Percentiles rank a stretch among this genome's conserved stretches.
Conservation (phyloP, 148 eudicot genomes). For the Silene latifolia region DNA sequence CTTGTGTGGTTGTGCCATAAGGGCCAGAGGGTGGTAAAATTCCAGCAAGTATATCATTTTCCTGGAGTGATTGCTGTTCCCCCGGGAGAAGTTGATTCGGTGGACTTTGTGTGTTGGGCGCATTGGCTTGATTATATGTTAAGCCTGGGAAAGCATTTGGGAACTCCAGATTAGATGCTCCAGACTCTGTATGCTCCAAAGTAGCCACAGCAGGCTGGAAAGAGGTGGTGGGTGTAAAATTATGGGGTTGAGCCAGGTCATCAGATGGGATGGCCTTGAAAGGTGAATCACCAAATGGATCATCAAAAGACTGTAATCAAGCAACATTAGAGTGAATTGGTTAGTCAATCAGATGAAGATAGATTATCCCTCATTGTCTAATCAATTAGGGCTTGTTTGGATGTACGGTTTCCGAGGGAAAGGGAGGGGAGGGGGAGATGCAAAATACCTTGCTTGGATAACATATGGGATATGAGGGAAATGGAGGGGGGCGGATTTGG, state of each 20-base stretch:
- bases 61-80: slow-evolving; percentile 29
- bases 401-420: too few relatives aligned
- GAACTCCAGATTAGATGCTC: slow-evolving; percentile 28
- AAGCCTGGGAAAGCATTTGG: slow-evolving; percentile 35
- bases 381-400: neutral
- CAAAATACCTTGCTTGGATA: too few relatives aligned
- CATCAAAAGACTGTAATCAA: slow-evolving; percentile 60
- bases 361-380: neutral
- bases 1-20: slow-evolving; percentile 26
- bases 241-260: slow-evolving; percentile 46
- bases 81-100: slow-evolving; percentile 29
- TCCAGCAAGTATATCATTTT: slow-evolving; percentile 68
- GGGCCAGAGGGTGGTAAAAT: slow-evolving; percentile 69
- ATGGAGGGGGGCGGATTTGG: too few relatives aligned
- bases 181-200: slow-evolving; percentile 28
- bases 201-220: slow-evolving; percentile 29
- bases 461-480: too few relatives aligned
- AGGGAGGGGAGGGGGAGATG: too few relatives aligned
- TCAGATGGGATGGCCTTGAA: slow-evolving; percentile 68
- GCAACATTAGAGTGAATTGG: neutral
- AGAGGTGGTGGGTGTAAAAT: slow-evolving; percentile 30
- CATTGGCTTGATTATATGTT: slow-evolving; percentile 15
- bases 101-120: slow-evolving; percentile 26
- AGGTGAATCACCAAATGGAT: slow-evolving; percentile 94
- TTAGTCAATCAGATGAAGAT: neutral